Evolutionary conservation across 2,329 filamentous ascomycete species (phyloP).

Genomic region (Acrocalymma vagum): DNA sequence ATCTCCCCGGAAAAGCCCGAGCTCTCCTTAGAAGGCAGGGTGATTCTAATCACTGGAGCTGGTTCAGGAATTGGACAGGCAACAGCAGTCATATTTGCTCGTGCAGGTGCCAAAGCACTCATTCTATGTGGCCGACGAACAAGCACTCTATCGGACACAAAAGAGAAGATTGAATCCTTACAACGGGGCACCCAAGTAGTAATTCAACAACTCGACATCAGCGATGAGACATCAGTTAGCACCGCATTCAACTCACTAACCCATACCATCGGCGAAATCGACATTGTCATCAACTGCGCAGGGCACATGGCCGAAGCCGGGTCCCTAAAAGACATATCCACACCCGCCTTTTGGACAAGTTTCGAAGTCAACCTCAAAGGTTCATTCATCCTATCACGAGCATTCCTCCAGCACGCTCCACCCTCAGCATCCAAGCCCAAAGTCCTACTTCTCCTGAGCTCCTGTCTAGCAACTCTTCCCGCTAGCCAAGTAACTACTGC

Average conservation of each 20-base stretch:
- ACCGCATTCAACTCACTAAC: constrained; percentile 9
- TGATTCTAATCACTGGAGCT: not conserved
- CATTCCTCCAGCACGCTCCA: not conserved
- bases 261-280: constrained; percentile 1
- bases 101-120: constrained; percentile 16
- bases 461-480: not conserved
- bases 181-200: constrained; percentile 9
- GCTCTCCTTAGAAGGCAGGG: not conserved
- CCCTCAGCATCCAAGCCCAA: not conserved
- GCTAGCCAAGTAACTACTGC: constrained; percentile 7
- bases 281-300: constrained; percentile 7
- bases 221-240: constrained; percentile 8
- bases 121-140: constrained; percentile 15
- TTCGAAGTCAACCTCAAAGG: constrained; percentile 5
- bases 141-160: constrained; percentile 10
- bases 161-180: constrained; percentile 1
- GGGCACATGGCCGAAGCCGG: not conserved
- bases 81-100: constrained; percentile 14
- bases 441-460: not conserved
- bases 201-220: constrained; percentile 12
- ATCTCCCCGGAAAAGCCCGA: not conserved
- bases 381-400: constrained; percentile 4
- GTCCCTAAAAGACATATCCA: not conserved
- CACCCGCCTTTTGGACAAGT: not conserved
- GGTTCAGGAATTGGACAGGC: constrained; percentile 1